phyloP scores from a whole-genome alignment of 768 basidiomycete genomes.

The Mycena kentingensis region DNA sequence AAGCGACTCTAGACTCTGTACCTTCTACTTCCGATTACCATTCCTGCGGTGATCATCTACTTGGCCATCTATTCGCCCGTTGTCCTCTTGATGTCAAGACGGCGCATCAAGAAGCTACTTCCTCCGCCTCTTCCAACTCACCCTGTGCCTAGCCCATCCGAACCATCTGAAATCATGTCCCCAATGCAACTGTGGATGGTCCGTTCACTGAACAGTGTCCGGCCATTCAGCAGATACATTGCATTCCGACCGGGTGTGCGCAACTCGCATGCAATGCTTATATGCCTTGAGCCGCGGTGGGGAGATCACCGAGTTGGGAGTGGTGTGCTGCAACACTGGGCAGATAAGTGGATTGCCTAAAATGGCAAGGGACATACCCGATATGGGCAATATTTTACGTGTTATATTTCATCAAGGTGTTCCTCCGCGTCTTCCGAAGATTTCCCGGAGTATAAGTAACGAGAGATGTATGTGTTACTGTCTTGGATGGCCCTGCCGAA shows the following conservation, averaged over 20 bases:
- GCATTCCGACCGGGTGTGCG: slow-evolving; percentile 29
- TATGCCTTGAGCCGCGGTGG: slow-evolving; percentile 30
- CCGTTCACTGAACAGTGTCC: slow-evolving; percentile 27
- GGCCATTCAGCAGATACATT: slow-evolving; percentile 28
- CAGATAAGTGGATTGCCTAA: slow-evolving; percentile 28
- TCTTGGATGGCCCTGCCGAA: slow-evolving; percentile 47
- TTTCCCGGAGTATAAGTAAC: background rate
- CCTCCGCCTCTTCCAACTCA: slow-evolving; percentile 2
- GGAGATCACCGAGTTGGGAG: slow-evolving; percentile 27
- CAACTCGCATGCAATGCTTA: slow-evolving; percentile 33
- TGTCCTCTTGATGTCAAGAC: slow-evolving; percentile 25
- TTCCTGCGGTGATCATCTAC: slow-evolving; percentile 28
- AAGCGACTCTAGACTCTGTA: slow-evolving; percentile 18
- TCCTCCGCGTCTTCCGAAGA: background rate
- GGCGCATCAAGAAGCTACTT: slow-evolving; percentile 24
- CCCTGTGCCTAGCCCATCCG: background rate
- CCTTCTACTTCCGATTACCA: slow-evolving; percentile 30
- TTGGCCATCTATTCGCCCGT: slow-evolving; percentile 27
- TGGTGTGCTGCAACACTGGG: slow-evolving; percentile 33
- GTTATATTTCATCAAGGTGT: background rate
- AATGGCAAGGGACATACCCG: background rate
- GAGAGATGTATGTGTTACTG: background rate
- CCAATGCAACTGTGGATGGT: slow-evolving; percentile 26
- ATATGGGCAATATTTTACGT: background rate
- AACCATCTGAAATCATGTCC: slow-evolving; percentile 16